Conservation (phyloP, 441 rosid species). For the Hura crepitans region DNA sequence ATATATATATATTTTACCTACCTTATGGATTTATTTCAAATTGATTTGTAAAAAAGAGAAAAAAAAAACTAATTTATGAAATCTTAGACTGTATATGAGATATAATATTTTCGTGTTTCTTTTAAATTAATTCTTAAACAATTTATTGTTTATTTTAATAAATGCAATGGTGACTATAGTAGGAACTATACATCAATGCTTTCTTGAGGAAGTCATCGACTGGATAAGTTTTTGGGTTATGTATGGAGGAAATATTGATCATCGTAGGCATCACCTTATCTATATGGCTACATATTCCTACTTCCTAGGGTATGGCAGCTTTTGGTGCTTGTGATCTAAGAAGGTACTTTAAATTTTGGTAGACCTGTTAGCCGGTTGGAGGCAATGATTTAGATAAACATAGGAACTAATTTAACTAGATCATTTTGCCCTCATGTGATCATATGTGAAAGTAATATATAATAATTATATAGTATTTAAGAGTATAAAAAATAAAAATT, state of each 20-base stretch:
- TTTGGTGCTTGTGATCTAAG: not conserved
- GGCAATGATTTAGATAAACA: not conserved
- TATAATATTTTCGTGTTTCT: not conserved
- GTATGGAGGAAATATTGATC: not conserved
- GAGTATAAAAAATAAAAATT: too few relatives aligned
- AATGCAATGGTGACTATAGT: not conserved
- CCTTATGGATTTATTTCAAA: not conserved
- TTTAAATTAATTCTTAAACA: not conserved
- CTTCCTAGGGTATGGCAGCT: not conserved
- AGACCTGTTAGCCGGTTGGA: not conserved
- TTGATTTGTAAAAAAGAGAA: not conserved
- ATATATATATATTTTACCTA: too few relatives aligned
- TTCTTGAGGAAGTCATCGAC: not conserved
- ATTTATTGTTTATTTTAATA: not conserved
- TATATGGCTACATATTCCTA: not conserved
- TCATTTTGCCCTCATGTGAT: not conserved
- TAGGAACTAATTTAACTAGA: not conserved
- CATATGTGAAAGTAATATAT: not conserved
- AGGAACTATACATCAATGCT: not conserved
- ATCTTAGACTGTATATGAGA: not conserved
- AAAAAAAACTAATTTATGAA: not conserved
- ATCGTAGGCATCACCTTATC: not conserved
- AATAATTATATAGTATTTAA: too few relatives aligned
- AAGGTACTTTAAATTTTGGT: not conserved
- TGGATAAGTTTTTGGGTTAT: not conserved